Percentiles rank a stretch among this genome's conserved stretches.
Conservation (phyloP, 257 asterid genomes). For the Solanum stenotomum region DNA sequence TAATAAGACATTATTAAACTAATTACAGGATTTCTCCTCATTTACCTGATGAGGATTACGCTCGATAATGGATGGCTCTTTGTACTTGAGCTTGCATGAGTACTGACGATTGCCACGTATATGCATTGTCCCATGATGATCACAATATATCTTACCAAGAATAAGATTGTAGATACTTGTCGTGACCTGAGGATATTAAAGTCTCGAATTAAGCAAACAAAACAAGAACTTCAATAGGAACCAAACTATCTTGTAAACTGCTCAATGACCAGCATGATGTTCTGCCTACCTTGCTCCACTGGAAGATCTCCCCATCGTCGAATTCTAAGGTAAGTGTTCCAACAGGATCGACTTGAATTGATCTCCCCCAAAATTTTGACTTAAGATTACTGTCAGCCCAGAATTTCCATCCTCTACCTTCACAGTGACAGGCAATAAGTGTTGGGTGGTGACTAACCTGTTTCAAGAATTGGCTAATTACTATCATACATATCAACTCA, state of each 20-base stretch:
- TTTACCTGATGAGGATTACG: conserved; percentile 95
- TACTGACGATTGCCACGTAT: conserved; percentile 70
- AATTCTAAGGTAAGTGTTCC: conserved; percentile 78
- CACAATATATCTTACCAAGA: conserved; percentile 86
- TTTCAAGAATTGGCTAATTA: conserved; percentile 14
- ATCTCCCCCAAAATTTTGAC: conserved; percentile 94
- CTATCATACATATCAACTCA: background rate
- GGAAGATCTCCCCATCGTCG: conserved; percentile 90
- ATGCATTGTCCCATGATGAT: conserved; percentile 85
- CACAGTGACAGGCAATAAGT: conserved; percentile 92
- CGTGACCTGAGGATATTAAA: conserved; percentile 51
- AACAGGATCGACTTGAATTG: conserved; percentile 90
- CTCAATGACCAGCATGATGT: background rate
- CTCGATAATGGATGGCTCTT: conserved; percentile 89
- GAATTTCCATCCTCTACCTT: conserved; percentile 95
- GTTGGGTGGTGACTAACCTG: conserved; percentile 99
- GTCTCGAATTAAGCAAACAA: background rate
- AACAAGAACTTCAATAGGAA: background rate
- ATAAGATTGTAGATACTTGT: conserved; percentile 83
- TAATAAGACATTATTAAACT: background rate
- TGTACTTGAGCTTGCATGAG: conserved; percentile 92
- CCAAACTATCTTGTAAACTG: background rate
- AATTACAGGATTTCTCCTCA: background rate
- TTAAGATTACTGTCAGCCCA: conserved; percentile 89
- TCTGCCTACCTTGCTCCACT: conserved; percentile 82